phyloP scores from a whole-genome alignment of 306 rosid species.

The Quercus aquifolioides region DNA sequence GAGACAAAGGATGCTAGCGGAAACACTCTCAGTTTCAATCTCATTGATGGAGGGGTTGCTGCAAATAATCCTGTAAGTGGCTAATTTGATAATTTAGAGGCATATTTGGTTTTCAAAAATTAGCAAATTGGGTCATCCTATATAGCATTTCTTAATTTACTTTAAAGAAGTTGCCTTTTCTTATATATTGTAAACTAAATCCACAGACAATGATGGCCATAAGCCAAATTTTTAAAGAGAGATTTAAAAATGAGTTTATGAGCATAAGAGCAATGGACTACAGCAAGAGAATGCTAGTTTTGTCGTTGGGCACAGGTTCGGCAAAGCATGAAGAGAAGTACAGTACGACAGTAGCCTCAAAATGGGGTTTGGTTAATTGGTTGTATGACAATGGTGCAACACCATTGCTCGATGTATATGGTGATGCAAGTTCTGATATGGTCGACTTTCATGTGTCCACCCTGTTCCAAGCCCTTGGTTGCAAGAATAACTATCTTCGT shows the following conservation, averaged over 20 bases:
- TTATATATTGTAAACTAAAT: background rate
- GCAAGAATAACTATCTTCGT: constrained; percentile 34
- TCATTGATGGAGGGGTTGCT: constrained; percentile 40
- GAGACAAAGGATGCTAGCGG: constrained; percentile 17
- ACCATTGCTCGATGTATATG: constrained; percentile 35
- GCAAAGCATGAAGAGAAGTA: constrained; percentile 40
- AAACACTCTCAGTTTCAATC: constrained; percentile 22
- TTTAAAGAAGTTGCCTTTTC: background rate
- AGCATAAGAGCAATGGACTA: background rate
- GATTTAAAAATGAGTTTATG: background rate
- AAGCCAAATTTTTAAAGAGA: constrained; percentile 21
- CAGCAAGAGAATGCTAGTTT: constrained; percentile 20
- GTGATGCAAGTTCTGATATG: constrained; percentile 40
- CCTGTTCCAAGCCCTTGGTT: constrained; percentile 25
- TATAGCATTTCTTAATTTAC: background rate
- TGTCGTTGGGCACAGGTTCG: constrained; percentile 43
- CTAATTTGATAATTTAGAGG: background rate
- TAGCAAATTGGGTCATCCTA: too few relatives aligned
- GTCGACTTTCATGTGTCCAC: constrained; percentile 43
- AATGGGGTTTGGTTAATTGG: constrained; percentile 44
- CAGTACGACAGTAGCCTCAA: constrained; percentile 25
- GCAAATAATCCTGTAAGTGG: constrained; percentile 47
- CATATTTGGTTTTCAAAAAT: background rate
- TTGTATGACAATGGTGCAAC: constrained; percentile 20
- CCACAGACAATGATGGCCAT: constrained; percentile 43